Evolutionary conservation across 495 filamentous ascomycete genomes (phyloP).

Genomic region (Terfezia boudieri): DNA sequence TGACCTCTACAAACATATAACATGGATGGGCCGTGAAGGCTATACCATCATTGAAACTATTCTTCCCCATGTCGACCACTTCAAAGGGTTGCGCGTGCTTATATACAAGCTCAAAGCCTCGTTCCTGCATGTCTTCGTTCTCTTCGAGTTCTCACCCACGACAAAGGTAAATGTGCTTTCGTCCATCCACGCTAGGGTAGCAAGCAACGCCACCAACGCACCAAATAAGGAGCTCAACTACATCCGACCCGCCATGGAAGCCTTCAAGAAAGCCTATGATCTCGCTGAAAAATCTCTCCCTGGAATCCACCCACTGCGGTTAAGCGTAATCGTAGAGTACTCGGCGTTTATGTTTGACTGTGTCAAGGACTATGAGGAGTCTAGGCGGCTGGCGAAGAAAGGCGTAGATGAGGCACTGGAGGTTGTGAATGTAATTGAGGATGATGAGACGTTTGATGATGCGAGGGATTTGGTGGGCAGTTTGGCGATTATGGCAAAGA

Average conservation of each 20-base stretch:
- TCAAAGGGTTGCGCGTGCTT: constrained; percentile 54
- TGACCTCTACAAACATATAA: constrained; percentile 72
- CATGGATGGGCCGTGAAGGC: constrained; percentile 88
- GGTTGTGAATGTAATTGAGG: constrained; percentile 73
- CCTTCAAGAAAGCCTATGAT: constrained; percentile 56
- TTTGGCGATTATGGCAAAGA: constrained; percentile 25
- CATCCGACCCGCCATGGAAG: constrained; percentile 52
- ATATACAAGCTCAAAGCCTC: constrained; percentile 78
- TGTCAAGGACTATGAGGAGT: constrained; percentile 52
- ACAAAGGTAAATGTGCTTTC: constrained; percentile 22
- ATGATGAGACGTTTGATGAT: constrained; percentile 38
- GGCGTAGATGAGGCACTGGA: constrained; percentile 83
- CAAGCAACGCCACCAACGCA: not conserved
- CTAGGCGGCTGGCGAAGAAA: constrained; percentile 50
- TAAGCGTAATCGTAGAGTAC: constrained; percentile 83
- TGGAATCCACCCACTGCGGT: constrained; percentile 69
- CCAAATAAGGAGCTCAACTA: constrained; percentile 37
- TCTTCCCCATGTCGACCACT: constrained; percentile 53
- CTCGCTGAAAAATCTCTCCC: constrained; percentile 54
- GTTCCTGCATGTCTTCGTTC: constrained; percentile 89
- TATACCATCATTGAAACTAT: constrained; percentile 67
- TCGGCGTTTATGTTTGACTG: constrained; percentile 92
- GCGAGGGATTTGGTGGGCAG: constrained; percentile 26
- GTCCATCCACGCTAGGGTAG: constrained; percentile 20
- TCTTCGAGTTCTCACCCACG: constrained; percentile 55